These are phyloP conservation scores for Tricholoma matsutake DNA, from an alignment of 768 basidiomycete species.

Conservation along the genomic window DNA sequence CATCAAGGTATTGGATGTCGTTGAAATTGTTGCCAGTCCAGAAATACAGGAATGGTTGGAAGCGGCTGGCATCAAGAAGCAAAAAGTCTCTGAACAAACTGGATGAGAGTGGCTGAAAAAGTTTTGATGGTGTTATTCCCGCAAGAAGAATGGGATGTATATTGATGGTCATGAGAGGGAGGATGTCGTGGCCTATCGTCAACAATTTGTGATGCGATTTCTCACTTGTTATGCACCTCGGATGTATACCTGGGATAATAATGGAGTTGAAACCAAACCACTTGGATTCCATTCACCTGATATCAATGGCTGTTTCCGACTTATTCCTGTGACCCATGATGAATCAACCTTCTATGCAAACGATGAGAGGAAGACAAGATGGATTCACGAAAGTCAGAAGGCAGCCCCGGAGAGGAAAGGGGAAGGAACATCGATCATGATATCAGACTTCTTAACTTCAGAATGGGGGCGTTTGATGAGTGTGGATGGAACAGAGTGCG, in stretches of 20 bases:
- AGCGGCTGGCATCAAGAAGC: not conserved
- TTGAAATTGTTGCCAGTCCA: too few relatives aligned
- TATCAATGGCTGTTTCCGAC: not conserved
- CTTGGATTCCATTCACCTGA: constrained; percentile 11
- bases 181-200: constrained; percentile 34
- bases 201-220: constrained; percentile 22
- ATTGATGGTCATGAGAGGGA: not conserved
- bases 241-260: constrained; percentile 15
- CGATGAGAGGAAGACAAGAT: not conserved
- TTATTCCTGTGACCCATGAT: not conserved
- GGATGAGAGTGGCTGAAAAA: constrained; percentile 4
- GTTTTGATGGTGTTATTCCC: constrained; percentile 26
- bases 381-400: not conserved
- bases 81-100: constrained; percentile 18
- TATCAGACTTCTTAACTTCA: not conserved
- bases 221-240: constrained; percentile 7
- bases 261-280: constrained; percentile 17
- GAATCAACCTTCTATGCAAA: not conserved
- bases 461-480: not conserved
- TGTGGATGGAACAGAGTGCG: too few relatives aligned
- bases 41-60: too few relatives aligned
- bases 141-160: not conserved
- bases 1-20: constrained; percentile 25
- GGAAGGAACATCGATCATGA: not conserved
- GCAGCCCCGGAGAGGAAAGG: not conserved